Conservation (phyloP, 2,329 filamentous ascomycete genomes). For the Phoma sp. region DNA sequence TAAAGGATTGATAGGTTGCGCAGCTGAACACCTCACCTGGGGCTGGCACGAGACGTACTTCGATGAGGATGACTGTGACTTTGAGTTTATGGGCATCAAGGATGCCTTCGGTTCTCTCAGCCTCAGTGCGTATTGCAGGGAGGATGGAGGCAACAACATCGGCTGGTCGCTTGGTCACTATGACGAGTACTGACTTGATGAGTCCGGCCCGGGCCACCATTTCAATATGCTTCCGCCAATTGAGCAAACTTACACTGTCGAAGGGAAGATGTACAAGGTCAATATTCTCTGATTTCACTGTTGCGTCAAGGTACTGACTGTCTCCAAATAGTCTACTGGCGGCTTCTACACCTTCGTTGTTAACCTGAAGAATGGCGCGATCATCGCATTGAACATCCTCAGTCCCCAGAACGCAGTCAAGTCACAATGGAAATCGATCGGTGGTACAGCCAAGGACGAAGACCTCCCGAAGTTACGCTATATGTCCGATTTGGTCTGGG, state of each 20-base stretch:
- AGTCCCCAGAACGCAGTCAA: conserved; percentile 18
- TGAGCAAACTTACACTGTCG: conserved; percentile 1
- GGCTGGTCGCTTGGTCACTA: conserved; percentile 15
- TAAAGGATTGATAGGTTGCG: background rate
- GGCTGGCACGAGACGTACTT: conserved; percentile 17
- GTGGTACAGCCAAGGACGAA: conserved; percentile 2
- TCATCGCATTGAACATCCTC: conserved; percentile 17
- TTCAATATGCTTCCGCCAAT: background rate
- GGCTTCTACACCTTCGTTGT: conserved; percentile 23
- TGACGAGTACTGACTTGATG: background rate
- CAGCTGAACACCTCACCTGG: conserved; percentile 19
- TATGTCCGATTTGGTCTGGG: conserved; percentile 34
- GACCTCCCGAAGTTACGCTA: conserved; percentile 30
- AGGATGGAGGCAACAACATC: conserved; percentile 9
- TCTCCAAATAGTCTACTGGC: conserved; percentile 19
- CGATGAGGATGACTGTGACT: conserved; percentile 9
- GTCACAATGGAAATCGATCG: conserved; percentile 7
- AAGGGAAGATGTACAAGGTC: conserved; percentile 1
- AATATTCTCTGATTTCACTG: background rate
- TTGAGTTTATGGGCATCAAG: conserved; percentile 3
- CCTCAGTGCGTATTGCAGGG: conserved; percentile 3
- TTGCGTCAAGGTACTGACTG: background rate
- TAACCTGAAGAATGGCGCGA: conserved; percentile 22
- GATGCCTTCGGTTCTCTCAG: conserved; percentile 10
- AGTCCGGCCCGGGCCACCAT: background rate